Conservation (phyloP, 257 asterid species). For the Haberlea rhodopensis region DNA sequence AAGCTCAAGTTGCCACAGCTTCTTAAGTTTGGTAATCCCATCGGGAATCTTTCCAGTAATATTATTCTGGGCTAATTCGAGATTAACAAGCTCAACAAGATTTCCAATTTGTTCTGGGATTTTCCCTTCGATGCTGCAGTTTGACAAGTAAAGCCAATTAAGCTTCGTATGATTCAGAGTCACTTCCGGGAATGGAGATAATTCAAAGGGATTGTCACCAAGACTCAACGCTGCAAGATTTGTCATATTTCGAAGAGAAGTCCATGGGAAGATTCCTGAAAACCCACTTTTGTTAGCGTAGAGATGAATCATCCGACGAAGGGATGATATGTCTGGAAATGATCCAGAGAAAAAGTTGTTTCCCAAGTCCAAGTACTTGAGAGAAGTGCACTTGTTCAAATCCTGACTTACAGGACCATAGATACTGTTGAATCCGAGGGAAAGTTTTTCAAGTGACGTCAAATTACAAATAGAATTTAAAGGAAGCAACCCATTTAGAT, state of each 20-base stretch:
- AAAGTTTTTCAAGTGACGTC: conserved; percentile 52
- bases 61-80: conserved; percentile 57
- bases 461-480: conserved; percentile 49
- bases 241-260: conserved; percentile 44
- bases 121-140: conserved; percentile 59
- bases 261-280: conserved; percentile 71
- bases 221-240: conserved; percentile 52
- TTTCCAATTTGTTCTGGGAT: conserved; percentile 77
- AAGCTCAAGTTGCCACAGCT: conserved; percentile 73
- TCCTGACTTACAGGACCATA: conserved; percentile 40
- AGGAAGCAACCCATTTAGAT: conserved; percentile 52
- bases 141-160: conserved; percentile 61
- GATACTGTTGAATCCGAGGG: conserved; percentile 52
- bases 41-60: conserved; percentile 62
- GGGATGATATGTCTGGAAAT: conserved; percentile 49
- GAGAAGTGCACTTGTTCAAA: conserved; percentile 45
- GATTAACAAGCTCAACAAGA: conserved; percentile 43
- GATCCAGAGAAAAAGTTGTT: conserved; percentile 56
- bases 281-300: conserved; percentile 66
- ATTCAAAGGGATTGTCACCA: conserved; percentile 66
- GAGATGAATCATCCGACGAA: conserved; percentile 41
- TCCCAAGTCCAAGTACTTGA: conserved; percentile 64
- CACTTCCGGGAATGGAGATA: conserved; percentile 45
- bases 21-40: conserved; percentile 57
- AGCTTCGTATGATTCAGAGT: conserved; percentile 40